Evolutionary conservation across 2,329 filamentous ascomycete species (phyloP).

Genomic region (Clonostachys rosea): DNA sequence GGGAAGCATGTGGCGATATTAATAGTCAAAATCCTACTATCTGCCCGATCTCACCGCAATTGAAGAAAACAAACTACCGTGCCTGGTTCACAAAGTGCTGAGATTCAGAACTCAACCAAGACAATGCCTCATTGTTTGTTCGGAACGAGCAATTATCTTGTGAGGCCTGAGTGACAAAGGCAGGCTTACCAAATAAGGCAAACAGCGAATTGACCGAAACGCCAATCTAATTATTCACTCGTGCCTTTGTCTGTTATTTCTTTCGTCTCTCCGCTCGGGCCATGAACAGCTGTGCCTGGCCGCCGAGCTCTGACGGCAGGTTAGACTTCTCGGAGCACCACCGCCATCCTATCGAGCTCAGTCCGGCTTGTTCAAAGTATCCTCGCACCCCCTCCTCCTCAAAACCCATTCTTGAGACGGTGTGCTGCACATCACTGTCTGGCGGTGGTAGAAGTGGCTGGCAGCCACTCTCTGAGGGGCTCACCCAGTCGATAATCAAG

Average conservation of each 20-base stretch:
- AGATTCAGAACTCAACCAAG: too few relatives aligned
- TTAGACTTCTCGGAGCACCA: slow-evolving; percentile 9
- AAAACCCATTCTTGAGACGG: slow-evolving; percentile 13
- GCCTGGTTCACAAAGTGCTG: too few relatives aligned
- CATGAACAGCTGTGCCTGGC: slow-evolving; percentile 16
- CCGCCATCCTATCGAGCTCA: slow-evolving; percentile 16
- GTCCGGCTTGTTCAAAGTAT: slow-evolving; percentile 12
- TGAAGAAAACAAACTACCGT: too few relatives aligned
- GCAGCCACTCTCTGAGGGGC: slow-evolving; percentile 6
- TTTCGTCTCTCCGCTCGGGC: slow-evolving; percentile 5
- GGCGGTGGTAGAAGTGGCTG: neutral
- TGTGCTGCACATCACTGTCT: slow-evolving; percentile 4
- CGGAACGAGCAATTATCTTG: neutral
- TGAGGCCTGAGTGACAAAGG: neutral
- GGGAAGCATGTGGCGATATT: too few relatives aligned
- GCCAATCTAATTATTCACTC: neutral
- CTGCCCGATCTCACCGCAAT: too few relatives aligned
- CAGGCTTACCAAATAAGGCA: neutral
- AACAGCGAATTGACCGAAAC: neutral
- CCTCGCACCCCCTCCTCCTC: slow-evolving; percentile 9
- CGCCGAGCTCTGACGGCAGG: slow-evolving; percentile 14
- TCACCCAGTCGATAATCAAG: slow-evolving; percentile 24
- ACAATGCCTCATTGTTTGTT: too few relatives aligned
- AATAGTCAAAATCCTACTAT: too few relatives aligned
- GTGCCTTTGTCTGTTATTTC: neutral